Evolutionary conservation across 2,329 filamentous ascomycete species (phyloP), one percentile per base, ranked within the genome.

Genomic region (Exophiala sp.): DNA sequence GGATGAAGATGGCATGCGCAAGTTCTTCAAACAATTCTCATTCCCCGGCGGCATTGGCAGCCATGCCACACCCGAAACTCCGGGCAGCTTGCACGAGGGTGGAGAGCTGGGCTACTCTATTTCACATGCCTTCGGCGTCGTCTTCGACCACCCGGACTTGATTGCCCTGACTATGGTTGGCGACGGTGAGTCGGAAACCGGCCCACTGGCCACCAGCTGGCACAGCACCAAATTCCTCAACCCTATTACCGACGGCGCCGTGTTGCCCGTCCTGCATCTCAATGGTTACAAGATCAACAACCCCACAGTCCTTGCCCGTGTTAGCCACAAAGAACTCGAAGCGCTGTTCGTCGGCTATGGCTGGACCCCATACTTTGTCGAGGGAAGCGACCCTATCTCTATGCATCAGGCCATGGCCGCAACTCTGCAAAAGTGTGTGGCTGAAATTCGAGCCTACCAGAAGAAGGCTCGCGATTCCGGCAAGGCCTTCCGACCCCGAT

Each of bases 271-370:
- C 4, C 75, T 90, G 9, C 85, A 90, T 65, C 73, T 90, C 27
- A 90, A 90, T 60, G 86, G 86, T 40, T 90, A 89, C 76, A 90
- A 90, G 73, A 89, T 89, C 72, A 86, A 87, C 72, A 87, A 88
- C 66, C 84, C 84, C 7, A 89, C 82, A 3, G 64, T 90, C 0
- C 76, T 89, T 13, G 81, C 85, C 11, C 80, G 86, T 58, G 83
- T 90, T 62, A 79, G 79, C 37, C 84, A 88, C 64, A 79, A 85
- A 55, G 86, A 90, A 68, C 73, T 90, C 4, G 76, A 81, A 59
- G 71, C 75, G 19, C 73, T 90, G 14, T 85, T 90, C 66, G 57
- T 78, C 35, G 86, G 86, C 23, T 89, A 88, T 61, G 86, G 86
- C 58, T 90, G 83, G 81, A 79, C 81, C 42, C 85, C 86, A 7